Conservation (phyloP, 768 basidiomycete genomes). For the Candolleomyces efflorescens region DNA sequence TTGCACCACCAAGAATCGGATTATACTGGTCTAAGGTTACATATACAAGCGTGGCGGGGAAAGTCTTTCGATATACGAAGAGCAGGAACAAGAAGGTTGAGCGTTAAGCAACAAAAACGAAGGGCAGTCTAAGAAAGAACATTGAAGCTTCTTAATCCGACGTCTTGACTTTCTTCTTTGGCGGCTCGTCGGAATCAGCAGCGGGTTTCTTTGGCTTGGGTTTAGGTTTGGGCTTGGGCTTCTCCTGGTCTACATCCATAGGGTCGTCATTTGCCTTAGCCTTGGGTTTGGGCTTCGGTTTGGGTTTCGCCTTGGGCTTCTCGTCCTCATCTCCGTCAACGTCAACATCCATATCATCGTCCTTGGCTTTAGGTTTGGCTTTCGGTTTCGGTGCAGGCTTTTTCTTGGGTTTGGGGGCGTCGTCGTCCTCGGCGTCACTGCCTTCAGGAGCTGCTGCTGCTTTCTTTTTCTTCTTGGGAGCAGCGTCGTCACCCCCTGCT, state of each 20-base stretch:
- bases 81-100: not conserved
- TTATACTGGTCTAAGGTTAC: not conserved
- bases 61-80: not conserved
- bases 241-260: slow-evolving; percentile 43
- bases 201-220: slow-evolving; percentile 26
- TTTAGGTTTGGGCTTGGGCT: slow-evolving; percentile 41
- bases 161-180: slow-evolving; percentile 75
- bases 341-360: slow-evolving; percentile 46
- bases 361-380: slow-evolving; percentile 39
- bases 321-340: slow-evolving; percentile 34
- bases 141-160: slow-evolving; percentile 16
- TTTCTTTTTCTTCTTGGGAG: slow-evolving; percentile 20
- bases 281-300: slow-evolving; percentile 43
- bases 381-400: slow-evolving; percentile 40
- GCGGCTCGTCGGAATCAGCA: slow-evolving; percentile 45
- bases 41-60: not conserved
- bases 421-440: slow-evolving; percentile 36
- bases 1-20: not conserved
- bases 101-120: not conserved
- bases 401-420: slow-evolving; percentile 38
- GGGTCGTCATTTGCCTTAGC: slow-evolving; percentile 31
- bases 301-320: slow-evolving; percentile 37
- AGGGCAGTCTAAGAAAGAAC: slow-evolving; percentile 8
- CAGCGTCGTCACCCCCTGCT: slow-evolving; percentile 7
- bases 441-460: slow-evolving; percentile 19